These are phyloP conservation scores for Pseudogymnoascus sp. DNA, from an alignment of 2,329 filamentous ascomycete species.

Conservation along the genomic window DNA sequence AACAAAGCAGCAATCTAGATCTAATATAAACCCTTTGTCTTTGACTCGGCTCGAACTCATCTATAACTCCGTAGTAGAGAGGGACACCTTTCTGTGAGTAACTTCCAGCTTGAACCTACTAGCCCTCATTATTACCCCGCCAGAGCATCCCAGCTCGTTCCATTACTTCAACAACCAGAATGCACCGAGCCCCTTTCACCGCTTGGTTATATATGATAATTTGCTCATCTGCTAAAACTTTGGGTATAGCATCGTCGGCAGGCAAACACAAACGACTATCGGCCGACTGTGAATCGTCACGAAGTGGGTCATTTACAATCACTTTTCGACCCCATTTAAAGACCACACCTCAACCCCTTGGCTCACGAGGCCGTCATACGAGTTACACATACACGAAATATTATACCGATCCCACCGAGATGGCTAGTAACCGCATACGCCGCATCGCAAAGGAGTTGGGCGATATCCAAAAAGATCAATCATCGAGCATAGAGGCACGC, in stretches of 20 bases:
- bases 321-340: slow-evolving; percentile 2
- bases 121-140: slow-evolving; percentile 5
- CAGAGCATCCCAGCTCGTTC: slow-evolving; percentile 1
- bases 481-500: slow-evolving; percentile 67
- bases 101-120: neutral
- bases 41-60: neutral
- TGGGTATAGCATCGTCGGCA: neutral
- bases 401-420: neutral
- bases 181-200: neutral
- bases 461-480: slow-evolving; percentile 66
- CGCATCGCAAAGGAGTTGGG: slow-evolving; percentile 68
- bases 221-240: neutral
- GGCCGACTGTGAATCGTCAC: neutral
- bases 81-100: neutral
- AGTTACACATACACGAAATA: slow-evolving; percentile 4
- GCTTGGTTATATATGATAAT: neutral
- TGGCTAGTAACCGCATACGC: slow-evolving; percentile 31
- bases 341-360: neutral
- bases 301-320: slow-evolving; percentile 3
- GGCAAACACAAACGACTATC: neutral
- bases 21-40: neutral
- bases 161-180: neutral
- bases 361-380: neutral
- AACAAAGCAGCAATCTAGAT: neutral
- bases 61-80: neutral